These are phyloP conservation scores for Silene noctiflora DNA, from an alignment of 179 eudicot genomes.

Conservation along the genomic window DNA sequence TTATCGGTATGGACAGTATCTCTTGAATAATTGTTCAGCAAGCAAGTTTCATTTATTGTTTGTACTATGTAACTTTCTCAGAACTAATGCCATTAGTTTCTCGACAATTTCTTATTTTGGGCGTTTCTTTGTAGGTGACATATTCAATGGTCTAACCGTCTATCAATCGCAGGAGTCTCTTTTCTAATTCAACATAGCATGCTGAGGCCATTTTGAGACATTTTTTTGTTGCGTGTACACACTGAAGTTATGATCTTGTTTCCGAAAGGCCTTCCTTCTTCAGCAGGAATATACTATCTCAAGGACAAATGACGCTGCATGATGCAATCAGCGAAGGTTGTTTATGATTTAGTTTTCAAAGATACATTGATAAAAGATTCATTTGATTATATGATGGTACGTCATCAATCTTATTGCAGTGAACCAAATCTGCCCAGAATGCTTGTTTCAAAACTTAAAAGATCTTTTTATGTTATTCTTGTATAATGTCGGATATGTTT, in stretches of 20 bases:
- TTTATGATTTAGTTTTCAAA: not conserved
- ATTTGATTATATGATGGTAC: not conserved
- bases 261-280: not conserved
- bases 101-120: not conserved
- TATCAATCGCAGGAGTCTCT: no score
- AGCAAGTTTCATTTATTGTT: not conserved
- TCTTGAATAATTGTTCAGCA: not conserved
- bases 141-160: no score
- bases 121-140: not conserved
- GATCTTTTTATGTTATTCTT: not conserved
- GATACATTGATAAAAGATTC: not conserved
- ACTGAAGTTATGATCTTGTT: not conserved
- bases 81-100: not conserved
- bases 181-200: not conserved
- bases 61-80: not conserved
- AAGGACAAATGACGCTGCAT: not conserved
- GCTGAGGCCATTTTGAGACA: not conserved
- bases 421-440: not conserved
- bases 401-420: not conserved
- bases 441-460: not conserved
- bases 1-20: not conserved
- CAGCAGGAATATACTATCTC: not conserved
- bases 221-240: not conserved
- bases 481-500: no score
- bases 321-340: not conserved